Evolutionary conservation across 495 filamentous ascomycete genomes (phyloP), one percentile per base, ranked within the genome.

Genomic region (Massariosphaeria phaeospora): DNA sequence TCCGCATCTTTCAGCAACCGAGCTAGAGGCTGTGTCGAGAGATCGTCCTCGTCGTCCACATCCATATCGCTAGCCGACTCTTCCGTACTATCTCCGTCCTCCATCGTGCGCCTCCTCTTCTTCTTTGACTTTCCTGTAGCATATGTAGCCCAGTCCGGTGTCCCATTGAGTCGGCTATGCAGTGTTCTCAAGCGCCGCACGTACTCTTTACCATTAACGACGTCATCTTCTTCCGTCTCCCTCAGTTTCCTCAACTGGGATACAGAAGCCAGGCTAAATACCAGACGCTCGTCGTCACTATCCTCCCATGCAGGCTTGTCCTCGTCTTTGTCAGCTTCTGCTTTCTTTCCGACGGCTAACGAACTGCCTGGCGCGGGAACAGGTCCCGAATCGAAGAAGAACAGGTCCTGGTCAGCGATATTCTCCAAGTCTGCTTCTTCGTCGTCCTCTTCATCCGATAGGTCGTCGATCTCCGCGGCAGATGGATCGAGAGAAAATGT

Each of bases 271-370:
- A 98, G 78, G 2, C 91, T 96, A 40, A 98, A 75, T 17, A 80
- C 79, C 44, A 96, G 72, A 33, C 84, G 80, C 65, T 98, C 93
- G 62, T 98, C 93, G 61, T 97, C 93, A 69, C 90, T 96, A 71
- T 98, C 93, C 59, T 89, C 81, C 93, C 93, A 98, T 12, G 87
- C 84, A 10, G 86, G 72, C 49, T 52, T 63, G n/a, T 65, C 55
- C 5, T 69, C 69, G 26, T 72, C 69, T 6, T 66, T 60, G n/a
- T 67, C 56, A 31, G 64, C 57, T 17, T 69, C 71, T 2, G 61
- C 69, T 4, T 61, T 67, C 40, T 66, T 62, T 6, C 67, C 62
- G 39, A 68, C 59, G n/a, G n/a, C n/a, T 38, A 66, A 62, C 10
- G 76, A 66, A 56, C 81, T 75, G 30, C 76, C 72, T 12, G 72